A percentile compares a stretch with the other conserved stretches of the same genome.
Evolutionary conservation across 495 filamentous ascomycete species (phyloP).

Genomic region (Extremus antarcticus): DNA sequence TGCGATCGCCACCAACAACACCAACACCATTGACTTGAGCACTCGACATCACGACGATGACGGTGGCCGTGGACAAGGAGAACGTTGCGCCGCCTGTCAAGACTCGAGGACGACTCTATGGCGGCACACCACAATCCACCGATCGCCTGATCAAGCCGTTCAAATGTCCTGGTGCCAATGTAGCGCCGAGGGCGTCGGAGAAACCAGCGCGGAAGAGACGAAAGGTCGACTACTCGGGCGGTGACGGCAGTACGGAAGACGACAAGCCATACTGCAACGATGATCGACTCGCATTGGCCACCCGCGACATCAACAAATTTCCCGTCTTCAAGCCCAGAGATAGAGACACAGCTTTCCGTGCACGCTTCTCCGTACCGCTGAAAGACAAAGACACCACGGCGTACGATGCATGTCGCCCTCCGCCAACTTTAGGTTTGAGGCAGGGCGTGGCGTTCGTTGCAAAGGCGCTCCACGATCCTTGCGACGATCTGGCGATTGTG

Average conservation of each 20-base stretch:
- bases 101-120: constrained; percentile 28
- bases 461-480: constrained; percentile 86
- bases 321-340: constrained; percentile 85
- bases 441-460: constrained; percentile 76
- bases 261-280: constrained; percentile 85
- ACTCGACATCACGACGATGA: neutral
- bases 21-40: neutral
- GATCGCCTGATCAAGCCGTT: constrained; percentile 79
- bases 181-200: constrained; percentile 56
- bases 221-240: constrained; percentile 81
- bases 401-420: constrained; percentile 68
- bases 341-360: constrained; percentile 67
- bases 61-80: constrained; percentile 14
- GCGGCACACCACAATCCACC: constrained; percentile 40
- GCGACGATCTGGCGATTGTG: constrained; percentile 93
- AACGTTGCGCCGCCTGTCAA: constrained; percentile 11
- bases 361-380: constrained; percentile 76
- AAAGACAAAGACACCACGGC: constrained; percentile 62
- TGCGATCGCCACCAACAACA: neutral
- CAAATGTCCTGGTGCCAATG: constrained; percentile 80
- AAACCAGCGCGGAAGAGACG: constrained; percentile 77
- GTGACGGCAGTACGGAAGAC: constrained; percentile 59
- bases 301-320: constrained; percentile 79
- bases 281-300: constrained; percentile 74
- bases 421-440: constrained; percentile 78